phyloP scores from a whole-genome alignment of 2,329 filamentous ascomycete genomes.

The Didymella pinodella region DNA sequence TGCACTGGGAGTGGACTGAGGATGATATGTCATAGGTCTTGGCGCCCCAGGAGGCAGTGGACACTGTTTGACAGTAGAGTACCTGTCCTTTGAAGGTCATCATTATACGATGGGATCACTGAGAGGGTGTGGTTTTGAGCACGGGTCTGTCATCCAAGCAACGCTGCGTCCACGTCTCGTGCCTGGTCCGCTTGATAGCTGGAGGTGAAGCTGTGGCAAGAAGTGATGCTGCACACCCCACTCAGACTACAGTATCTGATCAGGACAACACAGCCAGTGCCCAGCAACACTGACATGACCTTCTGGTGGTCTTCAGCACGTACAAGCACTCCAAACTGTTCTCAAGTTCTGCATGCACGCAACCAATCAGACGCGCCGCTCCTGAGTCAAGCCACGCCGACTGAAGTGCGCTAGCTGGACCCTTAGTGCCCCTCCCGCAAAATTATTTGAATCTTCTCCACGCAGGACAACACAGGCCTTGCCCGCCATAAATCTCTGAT shows the following conservation, averaged over 20 bases:
- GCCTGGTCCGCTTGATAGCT: neutral
- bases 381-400: conserved; percentile 1
- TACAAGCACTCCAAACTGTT: neutral
- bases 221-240: neutral
- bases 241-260: neutral
- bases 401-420: conserved; percentile 11
- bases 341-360: neutral
- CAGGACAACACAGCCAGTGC: neutral
- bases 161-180: neutral
- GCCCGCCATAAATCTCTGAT: conserved; percentile 31
- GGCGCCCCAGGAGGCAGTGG: neutral
- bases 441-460: conserved; percentile 33
- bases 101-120: neutral
- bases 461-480: conserved; percentile 26
- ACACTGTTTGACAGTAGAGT: neutral
- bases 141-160: neutral
- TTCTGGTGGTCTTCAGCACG: neutral
- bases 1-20: neutral
- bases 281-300: neutral
- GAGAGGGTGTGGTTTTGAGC: neutral
- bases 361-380: conserved; percentile 11
- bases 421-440: conserved; percentile 9
- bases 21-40: neutral
- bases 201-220: neutral
- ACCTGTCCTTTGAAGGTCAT: neutral